Evolutionary conservation across 2,329 filamentous ascomycete genomes (phyloP).

Genomic region (Diaporthe helianthi): DNA sequence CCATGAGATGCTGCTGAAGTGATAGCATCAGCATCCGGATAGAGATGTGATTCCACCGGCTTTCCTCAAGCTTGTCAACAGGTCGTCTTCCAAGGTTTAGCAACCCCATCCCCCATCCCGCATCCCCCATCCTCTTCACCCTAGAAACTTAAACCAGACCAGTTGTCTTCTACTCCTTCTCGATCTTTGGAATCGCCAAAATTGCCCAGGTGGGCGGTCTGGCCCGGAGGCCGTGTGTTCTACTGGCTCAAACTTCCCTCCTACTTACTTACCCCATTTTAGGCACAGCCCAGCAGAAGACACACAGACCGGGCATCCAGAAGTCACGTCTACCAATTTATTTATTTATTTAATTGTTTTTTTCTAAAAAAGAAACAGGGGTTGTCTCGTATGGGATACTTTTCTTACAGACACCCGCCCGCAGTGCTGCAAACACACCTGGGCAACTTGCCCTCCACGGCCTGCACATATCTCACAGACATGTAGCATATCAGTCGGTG

Average conservation of each 20-base stretch:
- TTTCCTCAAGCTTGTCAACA: too few species aligned
- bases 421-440: background rate
- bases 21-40: background rate
- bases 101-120: too few species aligned
- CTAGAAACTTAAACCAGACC: too few species aligned
- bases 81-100: too few species aligned
- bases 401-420: too few species aligned
- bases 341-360: too few species aligned
- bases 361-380: too few species aligned
- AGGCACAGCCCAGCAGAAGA: background rate
- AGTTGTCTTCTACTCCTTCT: too few species aligned
- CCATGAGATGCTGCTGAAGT: background rate
- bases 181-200: too few species aligned
- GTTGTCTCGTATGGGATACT: too few species aligned
- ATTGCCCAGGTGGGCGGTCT: background rate
- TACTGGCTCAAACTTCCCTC: background rate
- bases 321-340: too few species aligned
- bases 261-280: background rate
- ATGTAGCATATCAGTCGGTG: background rate
- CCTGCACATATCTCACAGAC: background rate
- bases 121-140: too few species aligned
- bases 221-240: background rate
- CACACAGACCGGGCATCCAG: background rate
- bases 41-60: background rate
- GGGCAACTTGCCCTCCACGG: background rate